phyloP scores from a whole-genome alignment of 805 yeast genomes.

The Ogataea nitratoaversa region DNA sequence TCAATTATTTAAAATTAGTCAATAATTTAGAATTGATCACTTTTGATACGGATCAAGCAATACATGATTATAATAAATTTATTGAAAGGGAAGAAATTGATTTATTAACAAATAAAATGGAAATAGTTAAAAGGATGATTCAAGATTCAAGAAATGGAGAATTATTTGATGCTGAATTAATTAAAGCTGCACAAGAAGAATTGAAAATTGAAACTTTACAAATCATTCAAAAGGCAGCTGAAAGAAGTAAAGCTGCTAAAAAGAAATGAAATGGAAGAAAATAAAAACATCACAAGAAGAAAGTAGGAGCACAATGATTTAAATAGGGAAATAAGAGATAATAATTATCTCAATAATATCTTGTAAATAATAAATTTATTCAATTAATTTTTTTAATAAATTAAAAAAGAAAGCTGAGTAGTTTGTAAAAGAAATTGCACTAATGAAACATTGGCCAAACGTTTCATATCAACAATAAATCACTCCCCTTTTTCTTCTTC shows the following conservation, averaged over 20 bases:
- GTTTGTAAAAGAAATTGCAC: too few species aligned
- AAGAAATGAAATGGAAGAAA: constrained; percentile 2
- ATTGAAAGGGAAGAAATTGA: constrained; percentile 15
- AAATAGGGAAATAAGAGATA: too few species aligned
- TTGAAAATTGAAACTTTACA: constrained; percentile 26
- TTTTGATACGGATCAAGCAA: constrained; percentile 34
- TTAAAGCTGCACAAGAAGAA: constrained; percentile 34
- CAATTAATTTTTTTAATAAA: too few species aligned
- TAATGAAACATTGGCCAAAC: too few species aligned
- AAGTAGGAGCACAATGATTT: too few species aligned
- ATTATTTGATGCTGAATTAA: constrained; percentile 24
- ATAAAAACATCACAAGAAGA: too few species aligned
- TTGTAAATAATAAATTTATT: too few species aligned
- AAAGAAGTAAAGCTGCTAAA: constrained; percentile 13
- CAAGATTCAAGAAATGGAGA: constrained; percentile 28
- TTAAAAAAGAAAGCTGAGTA: too few species aligned
- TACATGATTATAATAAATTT: constrained; percentile 20
- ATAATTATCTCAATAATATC: too few species aligned
- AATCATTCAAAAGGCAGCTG: constrained; percentile 27
- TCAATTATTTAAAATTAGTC: constrained; percentile 65
- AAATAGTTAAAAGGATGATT: constrained; percentile 26
- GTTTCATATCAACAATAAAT: too few species aligned
- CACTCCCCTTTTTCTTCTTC: too few species aligned
- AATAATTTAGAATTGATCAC: constrained; percentile 46
- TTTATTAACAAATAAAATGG: constrained; percentile 17